Evolutionary conservation across 169 alveolate species (phyloP).

Genomic region (Plasmodium malariae): DNA sequence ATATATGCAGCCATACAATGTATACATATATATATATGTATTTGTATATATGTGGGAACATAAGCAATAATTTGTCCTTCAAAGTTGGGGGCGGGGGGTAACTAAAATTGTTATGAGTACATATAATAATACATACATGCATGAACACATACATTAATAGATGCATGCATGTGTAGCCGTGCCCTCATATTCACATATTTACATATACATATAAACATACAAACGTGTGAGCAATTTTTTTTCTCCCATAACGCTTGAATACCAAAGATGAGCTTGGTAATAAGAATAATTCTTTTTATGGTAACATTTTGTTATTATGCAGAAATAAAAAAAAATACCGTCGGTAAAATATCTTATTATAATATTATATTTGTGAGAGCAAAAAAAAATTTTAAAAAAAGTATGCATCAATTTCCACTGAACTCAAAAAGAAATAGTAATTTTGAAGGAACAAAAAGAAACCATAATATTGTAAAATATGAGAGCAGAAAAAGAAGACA

Average conservation of each 20-base stretch:
- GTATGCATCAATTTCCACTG: slow-evolving; percentile 15
- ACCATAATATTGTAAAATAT: not conserved
- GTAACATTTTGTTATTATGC: slow-evolving; percentile 15
- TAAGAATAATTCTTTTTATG: slow-evolving; percentile 37
- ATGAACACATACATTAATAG: too few species aligned
- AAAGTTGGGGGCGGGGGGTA: too few species aligned
- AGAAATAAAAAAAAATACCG: slow-evolving; percentile 21
- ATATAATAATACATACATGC: too few species aligned
- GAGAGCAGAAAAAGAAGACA: slow-evolving; percentile 6
- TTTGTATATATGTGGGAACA: too few species aligned
- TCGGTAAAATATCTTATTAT: slow-evolving; percentile 1
- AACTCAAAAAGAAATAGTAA: not conserved
- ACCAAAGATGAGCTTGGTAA: slow-evolving; percentile 39
- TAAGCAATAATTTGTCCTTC: too few species aligned
- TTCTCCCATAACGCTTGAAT: slow-evolving; percentile 19
- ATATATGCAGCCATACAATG: not conserved
- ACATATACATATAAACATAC: too few species aligned
- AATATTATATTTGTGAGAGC: slow-evolving; percentile 22
- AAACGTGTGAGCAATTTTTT: not conserved
- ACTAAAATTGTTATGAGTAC: too few species aligned
- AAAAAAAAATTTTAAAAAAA: slow-evolving; percentile 10
- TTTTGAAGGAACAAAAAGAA: not conserved
- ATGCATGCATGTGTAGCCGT: too few species aligned
- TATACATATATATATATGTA: too few species aligned
- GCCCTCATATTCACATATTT: too few species aligned